These are phyloP conservation scores for Solanum chmielewskii DNA, from an alignment of 257 asterid species.

Conservation along the genomic window DNA sequence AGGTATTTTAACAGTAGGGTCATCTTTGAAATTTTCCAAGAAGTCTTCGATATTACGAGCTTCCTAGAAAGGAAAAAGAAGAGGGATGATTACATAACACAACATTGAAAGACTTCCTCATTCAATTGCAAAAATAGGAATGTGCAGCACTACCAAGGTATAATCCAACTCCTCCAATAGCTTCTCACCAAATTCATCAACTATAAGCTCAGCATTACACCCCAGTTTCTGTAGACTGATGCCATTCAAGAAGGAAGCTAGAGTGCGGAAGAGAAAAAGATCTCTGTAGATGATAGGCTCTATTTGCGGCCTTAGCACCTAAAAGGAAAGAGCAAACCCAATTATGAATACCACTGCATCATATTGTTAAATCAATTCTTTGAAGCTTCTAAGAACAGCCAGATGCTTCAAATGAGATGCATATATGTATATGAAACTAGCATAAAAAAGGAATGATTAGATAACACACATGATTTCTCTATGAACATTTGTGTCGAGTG, in stretches of 20 bases:
- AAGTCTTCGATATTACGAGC: slow-evolving; percentile 98
- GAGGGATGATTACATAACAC: background rate
- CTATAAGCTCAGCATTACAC: slow-evolving; percentile 94
- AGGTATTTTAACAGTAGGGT: slow-evolving; percentile 96
- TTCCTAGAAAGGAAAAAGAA: slow-evolving; percentile 40
- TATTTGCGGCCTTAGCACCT: slow-evolving; percentile 96
- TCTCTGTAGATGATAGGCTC: slow-evolving; percentile 97
- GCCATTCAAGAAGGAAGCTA: slow-evolving; percentile 96
- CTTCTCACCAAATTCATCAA: slow-evolving; percentile 98
- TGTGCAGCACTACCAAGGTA: slow-evolving; percentile 49
- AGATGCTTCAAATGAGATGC: background rate
- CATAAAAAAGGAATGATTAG: background rate
- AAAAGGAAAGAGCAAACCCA: slow-evolving; percentile 7
- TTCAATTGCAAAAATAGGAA: background rate
- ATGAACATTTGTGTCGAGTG: background rate
- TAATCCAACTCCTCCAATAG: slow-evolving; percentile 98
- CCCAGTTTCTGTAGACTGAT: slow-evolving; percentile 92
- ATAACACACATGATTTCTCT: background rate
- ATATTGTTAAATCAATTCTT: background rate
- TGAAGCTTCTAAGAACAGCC: background rate
- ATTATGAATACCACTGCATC: background rate
- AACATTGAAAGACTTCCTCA: background rate
- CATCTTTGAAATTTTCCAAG: slow-evolving; percentile 88
- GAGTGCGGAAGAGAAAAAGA: slow-evolving; percentile 95
- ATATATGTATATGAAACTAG: background rate